phyloP scores from a whole-genome alignment of 1,139 yeast genomes.

The Yamadazyma siamensis region DNA sequence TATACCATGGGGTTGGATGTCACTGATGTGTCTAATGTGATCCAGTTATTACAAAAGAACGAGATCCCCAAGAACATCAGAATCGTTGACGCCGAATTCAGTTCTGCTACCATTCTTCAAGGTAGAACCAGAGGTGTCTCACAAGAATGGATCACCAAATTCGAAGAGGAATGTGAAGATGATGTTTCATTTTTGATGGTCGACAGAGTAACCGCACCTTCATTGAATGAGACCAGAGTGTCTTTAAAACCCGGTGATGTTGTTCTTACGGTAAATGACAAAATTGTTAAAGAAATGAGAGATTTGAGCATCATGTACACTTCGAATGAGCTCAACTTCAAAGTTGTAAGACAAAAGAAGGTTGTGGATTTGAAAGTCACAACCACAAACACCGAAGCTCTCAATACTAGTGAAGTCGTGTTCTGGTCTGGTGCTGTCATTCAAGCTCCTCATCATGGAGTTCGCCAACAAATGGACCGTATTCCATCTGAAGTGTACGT shows the following conservation, averaged over 20 bases:
- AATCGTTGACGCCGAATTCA: conserved; percentile 77
- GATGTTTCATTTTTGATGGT: conserved; percentile 73
- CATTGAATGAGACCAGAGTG: conserved; percentile 19
- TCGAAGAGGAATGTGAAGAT: conserved; percentile 59
- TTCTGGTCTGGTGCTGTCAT: conserved; percentile 79
- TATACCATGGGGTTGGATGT: conserved; percentile 82
- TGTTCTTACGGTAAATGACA: conserved; percentile 64
- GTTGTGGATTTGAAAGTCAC: conserved; percentile 58
- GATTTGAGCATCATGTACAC: conserved; percentile 59
- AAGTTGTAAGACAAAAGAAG: conserved; percentile 56
- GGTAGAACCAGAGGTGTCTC: conserved; percentile 86
- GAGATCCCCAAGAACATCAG: conserved; percentile 53
- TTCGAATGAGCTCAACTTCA: conserved; percentile 48
- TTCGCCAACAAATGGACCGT: conserved; percentile 65
- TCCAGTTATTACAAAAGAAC: conserved; percentile 51
- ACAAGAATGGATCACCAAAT: conserved; percentile 71
- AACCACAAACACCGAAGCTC: conserved; percentile 53
- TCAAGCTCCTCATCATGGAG: conserved; percentile 51
- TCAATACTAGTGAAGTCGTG: conserved; percentile 65
- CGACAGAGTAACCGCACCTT: conserved; percentile 61
- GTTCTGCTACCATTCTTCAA: conserved; percentile 63
- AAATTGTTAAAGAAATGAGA: conserved; percentile 60
- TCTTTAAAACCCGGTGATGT: conserved; percentile 65
- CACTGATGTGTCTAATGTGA: conserved; percentile 57
- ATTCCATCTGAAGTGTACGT: conserved; percentile 84